Percentiles rank a stretch among this genome's conserved stretches.
phyloP scores from a whole-genome alignment of 345 rosid genomes.

The Eucalyptus pauciflora region DNA sequence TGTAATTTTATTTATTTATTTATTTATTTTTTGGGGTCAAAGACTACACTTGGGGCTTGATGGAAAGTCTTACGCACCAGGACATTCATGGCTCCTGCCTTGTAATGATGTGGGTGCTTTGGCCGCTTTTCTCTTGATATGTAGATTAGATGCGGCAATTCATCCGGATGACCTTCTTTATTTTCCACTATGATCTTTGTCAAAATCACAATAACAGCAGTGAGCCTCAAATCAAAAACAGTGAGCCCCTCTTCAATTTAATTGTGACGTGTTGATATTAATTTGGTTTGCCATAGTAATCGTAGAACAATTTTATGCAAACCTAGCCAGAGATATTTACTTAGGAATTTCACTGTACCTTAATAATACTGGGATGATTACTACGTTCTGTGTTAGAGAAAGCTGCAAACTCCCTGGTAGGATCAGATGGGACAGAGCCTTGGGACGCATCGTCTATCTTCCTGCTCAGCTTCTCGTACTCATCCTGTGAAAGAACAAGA shows the following conservation, averaged over 20 bases:
- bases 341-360: conserved; percentile 8
- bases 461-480: conserved; percentile 24
- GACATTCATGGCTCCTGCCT: conserved; percentile 64
- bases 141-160: conserved; percentile 43
- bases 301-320: neutral
- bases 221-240: neutral
- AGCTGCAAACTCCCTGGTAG: conserved; percentile 15
- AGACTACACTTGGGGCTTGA: too few species aligned
- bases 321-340: neutral
- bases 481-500: conserved; percentile 8
- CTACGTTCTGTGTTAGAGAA: conserved; percentile 18
- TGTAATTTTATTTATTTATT: neutral
- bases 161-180: conserved; percentile 7
- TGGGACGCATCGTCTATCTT: conserved; percentile 22
- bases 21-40: neutral
- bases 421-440: neutral
- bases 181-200: conserved; percentile 51
- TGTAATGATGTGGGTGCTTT: neutral
- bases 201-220: neutral
- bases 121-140: conserved; percentile 47
- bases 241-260: neutral
- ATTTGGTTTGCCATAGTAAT: neutral
- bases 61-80: conserved; percentile 20
- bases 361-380: conserved; percentile 38
- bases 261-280: neutral